A percentile compares a stretch with the other conserved stretches of the same genome.
These are phyloP conservation scores for Lasiodiplodia citricola DNA, from an alignment of 2,329 filamentous ascomycete species.

Conservation along the genomic window DNA sequence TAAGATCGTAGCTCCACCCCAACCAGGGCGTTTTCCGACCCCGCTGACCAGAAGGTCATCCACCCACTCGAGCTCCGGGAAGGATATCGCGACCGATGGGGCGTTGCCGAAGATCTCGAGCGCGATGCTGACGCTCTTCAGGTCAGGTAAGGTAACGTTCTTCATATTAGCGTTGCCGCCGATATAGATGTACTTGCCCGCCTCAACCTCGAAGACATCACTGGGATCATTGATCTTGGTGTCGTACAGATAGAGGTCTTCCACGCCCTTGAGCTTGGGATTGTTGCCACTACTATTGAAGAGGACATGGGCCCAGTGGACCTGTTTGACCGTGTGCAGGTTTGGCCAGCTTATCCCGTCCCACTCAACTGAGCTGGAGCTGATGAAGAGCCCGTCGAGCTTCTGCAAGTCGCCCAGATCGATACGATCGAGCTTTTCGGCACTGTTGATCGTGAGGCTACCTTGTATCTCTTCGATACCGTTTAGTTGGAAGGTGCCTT, in stretches of 20 bases:
- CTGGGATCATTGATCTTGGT: not conserved
- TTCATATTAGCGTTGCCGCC: not conserved
- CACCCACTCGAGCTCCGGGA: not conserved
- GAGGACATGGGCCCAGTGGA: not conserved
- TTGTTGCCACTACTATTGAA: not conserved
- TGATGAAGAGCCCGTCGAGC: not conserved
- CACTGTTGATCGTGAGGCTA: not conserved
- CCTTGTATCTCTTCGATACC: constrained; percentile 6
- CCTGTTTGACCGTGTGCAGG: not conserved
- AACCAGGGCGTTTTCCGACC: not conserved
- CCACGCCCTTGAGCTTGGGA: not conserved
- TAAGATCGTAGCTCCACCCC: not conserved
- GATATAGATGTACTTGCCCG: not conserved
- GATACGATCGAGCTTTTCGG: not conserved
- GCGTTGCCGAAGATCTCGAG: constrained; percentile 1
- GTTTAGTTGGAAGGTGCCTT: not conserved
- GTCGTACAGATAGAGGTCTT: not conserved
- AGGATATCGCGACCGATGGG: not conserved
- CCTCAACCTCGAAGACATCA: not conserved
- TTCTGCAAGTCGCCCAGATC: not conserved
- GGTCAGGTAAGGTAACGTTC: constrained; percentile 1
- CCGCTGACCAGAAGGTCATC: not conserved
- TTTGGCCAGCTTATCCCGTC: not conserved
- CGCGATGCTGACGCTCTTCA: not conserved
- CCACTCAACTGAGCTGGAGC: not conserved